Evolutionary conservation across 148 eudicot species (phyloP), one percentile per base, ranked within the genome.

Genomic region (Oxyria digyna): DNA sequence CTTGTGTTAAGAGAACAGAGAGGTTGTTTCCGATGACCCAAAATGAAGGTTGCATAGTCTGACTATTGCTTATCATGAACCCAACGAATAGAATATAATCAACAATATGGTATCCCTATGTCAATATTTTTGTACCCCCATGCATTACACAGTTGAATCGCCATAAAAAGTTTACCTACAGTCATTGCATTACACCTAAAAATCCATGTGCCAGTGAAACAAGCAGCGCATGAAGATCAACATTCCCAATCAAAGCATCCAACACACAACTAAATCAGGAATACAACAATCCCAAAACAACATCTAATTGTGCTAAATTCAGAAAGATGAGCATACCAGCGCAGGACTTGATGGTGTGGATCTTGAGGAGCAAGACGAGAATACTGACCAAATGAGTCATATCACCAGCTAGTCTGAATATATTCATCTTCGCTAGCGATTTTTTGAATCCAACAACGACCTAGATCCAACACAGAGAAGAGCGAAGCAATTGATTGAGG

Each of bases 281-380:
- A 35, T 2, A 35, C 3, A 35, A 35, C 3, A 35, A 35, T 35
- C 38, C n/a, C n/a, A n/a, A n/a, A n/a, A n/a, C n/a, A n/a, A n/a
- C n/a, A n/a, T n/a, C n/a, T n/a, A n/a, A n/a, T n/a, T n/a, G n/a
- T n/a, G n/a, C n/a, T n/a, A n/a, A n/a, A n/a, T n/a, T n/a, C n/a
- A n/a, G n/a, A n/a, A n/a, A n/a, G n/a, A n/a, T n/a, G n/a, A n/a
- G 0, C 27, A 46, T 64, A 90, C 97, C 94, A 71, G 97, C 89
- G 79, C 97, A 91, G 8, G 97, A 91, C 78, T 91, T 91, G 74
- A 91, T 87, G 50, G 94, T 91, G 82, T 91, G 97, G 80, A 91
- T 91, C 89, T 87, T 91, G 70, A 91, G 89, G 38, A 87, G 94
- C 84, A 91, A 81, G 33, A 91, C 97, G 54, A 91, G 87, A 59